Evolutionary conservation across 805 yeast genomes (phyloP).

Genomic region (Blastobotrys chiropterorum): DNA sequence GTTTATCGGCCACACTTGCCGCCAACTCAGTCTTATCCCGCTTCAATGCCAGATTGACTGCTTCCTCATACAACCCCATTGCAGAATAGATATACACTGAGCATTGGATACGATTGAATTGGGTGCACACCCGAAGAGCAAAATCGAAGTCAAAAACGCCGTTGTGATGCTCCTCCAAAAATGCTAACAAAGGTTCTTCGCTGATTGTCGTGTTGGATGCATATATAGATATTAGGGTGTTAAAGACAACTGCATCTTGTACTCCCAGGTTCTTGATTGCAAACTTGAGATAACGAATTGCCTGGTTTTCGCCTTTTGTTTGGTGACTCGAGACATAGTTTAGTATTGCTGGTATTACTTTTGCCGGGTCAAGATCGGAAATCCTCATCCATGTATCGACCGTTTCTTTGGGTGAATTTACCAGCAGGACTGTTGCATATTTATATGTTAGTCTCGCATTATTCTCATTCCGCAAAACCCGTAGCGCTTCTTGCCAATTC

Average conservation of each 20-base stretch:
- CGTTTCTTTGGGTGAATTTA: slow-evolving; percentile 62
- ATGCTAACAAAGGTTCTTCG: slow-evolving; percentile 45
- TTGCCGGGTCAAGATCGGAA: slow-evolving; percentile 49
- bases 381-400: slow-evolving; percentile 71
- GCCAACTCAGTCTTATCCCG: slow-evolving; percentile 55
- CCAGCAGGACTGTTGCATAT: slow-evolving; percentile 61
- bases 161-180: slow-evolving; percentile 38
- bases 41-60: slow-evolving; percentile 66
- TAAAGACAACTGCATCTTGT: slow-evolving; percentile 51
- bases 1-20: slow-evolving; percentile 49
- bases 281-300: slow-evolving; percentile 55
- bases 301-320: slow-evolving; percentile 49
- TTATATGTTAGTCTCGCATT: slow-evolving; percentile 50
- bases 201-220: slow-evolving; percentile 41
- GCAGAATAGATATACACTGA: slow-evolving; percentile 70
- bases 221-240: slow-evolving; percentile 62
- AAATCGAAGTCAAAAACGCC: slow-evolving; percentile 60
- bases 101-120: slow-evolving; percentile 49
- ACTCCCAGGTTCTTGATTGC: slow-evolving; percentile 42
- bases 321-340: slow-evolving; percentile 45
- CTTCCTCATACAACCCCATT: slow-evolving; percentile 69
- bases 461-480: slow-evolving; percentile 40
- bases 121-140: slow-evolving; percentile 65
- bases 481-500: slow-evolving; percentile 69
- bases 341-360: slow-evolving; percentile 69